Conservation (phyloP, 805 yeast species). For the Middelhovenomyces tepae region DNA sequence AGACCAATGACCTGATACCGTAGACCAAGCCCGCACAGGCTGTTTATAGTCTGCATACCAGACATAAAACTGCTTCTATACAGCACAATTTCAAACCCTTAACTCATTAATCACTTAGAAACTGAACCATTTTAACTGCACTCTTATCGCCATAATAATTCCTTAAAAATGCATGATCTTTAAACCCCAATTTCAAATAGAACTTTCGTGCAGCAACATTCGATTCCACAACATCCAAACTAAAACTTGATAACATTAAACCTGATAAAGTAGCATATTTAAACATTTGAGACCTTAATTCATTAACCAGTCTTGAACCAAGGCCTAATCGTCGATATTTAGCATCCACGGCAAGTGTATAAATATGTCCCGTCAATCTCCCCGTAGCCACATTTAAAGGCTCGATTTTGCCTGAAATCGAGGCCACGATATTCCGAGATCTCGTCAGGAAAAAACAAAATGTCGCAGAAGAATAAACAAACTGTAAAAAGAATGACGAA, state of each 20-base stretch:
- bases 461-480: no score
- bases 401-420: slow-evolving; percentile 13
- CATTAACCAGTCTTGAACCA: slow-evolving; percentile 12
- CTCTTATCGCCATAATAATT: slow-evolving; percentile 7
- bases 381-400: slow-evolving; percentile 4
- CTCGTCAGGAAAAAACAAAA: no score
- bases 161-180: not conserved
- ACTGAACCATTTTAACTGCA: no score
- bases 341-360: slow-evolving; percentile 16
- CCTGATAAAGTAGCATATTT: slow-evolving; percentile 4
- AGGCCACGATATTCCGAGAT: no score
- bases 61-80: no score
- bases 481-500: no score
- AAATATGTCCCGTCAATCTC: slow-evolving; percentile 13
- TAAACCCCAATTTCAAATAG: slow-evolving; percentile 13
- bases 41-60: no score
- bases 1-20: no score
- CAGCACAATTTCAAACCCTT: no score
- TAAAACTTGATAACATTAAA: slow-evolving; percentile 5
- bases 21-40: no score
- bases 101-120: no score
- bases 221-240: slow-evolving; percentile 9
- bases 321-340: slow-evolving; percentile 14
- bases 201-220: slow-evolving; percentile 10
- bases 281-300: slow-evolving; percentile 9